phyloP scores from a whole-genome alignment of 148 eudicot species.

The Hydrangea macrophylla region DNA sequence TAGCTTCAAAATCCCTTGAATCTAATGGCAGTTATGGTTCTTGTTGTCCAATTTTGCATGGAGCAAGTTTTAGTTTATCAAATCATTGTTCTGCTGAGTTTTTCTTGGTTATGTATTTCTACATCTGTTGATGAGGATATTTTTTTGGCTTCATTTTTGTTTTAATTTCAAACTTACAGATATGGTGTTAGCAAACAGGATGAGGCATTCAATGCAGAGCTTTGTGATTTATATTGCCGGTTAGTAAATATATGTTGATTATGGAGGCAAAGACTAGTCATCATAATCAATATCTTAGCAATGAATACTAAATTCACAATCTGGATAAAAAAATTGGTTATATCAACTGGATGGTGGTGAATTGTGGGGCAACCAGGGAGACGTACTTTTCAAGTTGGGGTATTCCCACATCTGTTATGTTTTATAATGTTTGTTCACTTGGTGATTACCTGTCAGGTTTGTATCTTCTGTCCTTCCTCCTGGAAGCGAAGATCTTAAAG shows the following conservation, averaged over 20 bases:
- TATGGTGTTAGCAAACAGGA: constrained; percentile 89
- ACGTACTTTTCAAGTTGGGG: not conserved
- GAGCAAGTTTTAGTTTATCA: not conserved
- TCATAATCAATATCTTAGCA: too few species aligned
- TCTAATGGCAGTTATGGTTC: not conserved
- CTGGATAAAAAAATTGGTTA: not conserved
- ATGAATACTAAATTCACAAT: too few species aligned
- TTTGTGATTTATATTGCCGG: constrained; percentile 82
- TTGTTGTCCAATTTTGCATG: not conserved
- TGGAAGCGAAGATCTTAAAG: constrained; percentile 77
- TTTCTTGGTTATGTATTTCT: too few species aligned
- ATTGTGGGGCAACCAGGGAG: too few species aligned
- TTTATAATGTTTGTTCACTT: not conserved
- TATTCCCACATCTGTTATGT: not conserved
- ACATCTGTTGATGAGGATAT: not conserved
- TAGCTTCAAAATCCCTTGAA: not conserved
- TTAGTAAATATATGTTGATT: constrained; percentile 20
- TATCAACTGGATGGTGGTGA: not conserved
- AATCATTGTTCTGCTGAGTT: too few species aligned
- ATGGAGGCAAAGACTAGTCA: not conserved
- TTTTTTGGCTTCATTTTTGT: constrained; percentile 2
- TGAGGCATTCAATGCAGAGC: constrained; percentile 75
- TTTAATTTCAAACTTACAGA: constrained; percentile 33
- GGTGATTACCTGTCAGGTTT: constrained; percentile 41
- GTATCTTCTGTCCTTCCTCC: constrained; percentile 73